Evolutionary conservation across 2,329 filamentous ascomycete genomes (phyloP).

Genomic region (Phyllosticta paracitricarpa): DNA sequence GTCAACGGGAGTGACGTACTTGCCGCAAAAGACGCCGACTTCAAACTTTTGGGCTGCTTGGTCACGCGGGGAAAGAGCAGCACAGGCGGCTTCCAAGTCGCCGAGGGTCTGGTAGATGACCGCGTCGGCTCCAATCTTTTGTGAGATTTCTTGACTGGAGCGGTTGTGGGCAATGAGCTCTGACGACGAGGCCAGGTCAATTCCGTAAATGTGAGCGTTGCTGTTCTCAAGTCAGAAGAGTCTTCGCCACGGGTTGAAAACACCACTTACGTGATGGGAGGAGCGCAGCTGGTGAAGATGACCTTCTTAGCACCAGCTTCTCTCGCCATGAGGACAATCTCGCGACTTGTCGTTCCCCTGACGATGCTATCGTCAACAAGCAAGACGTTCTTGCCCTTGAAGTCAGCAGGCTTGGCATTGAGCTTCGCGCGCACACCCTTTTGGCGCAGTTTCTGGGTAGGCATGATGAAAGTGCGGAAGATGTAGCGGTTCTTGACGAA

Average conservation of each 20-base stretch:
- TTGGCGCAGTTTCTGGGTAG: conserved; percentile 68
- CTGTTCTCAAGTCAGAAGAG: conserved; percentile 15
- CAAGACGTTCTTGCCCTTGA: conserved; percentile 67
- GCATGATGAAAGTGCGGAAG: conserved; percentile 80
- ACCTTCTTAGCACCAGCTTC: conserved; percentile 76
- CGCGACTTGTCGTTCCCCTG: conserved; percentile 69
- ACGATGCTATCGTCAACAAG: conserved; percentile 89
- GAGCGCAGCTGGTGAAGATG: conserved; percentile 73
- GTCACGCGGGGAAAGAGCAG: conserved; percentile 54
- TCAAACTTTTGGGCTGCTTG: conserved; percentile 60
- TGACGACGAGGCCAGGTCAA: conserved; percentile 60
- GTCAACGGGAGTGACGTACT: conserved; percentile 72
- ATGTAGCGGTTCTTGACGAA: conserved; percentile 89
- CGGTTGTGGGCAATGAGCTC: conserved; percentile 65
- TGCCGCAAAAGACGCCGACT: conserved; percentile 83
- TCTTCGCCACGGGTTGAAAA: background rate
- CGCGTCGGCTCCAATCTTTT: conserved; percentile 61
- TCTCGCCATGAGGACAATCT: conserved; percentile 74
- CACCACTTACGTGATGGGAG: conserved; percentile 54
- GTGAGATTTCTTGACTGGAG: conserved; percentile 49
- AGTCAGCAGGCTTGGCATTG: conserved; percentile 77
- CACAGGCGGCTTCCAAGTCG: conserved; percentile 72
- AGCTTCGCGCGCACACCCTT: conserved; percentile 86
- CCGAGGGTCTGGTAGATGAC: conserved; percentile 69
- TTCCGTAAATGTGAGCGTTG: conserved; percentile 79